A percentile compares a stretch with the other conserved stretches of the same genome.
Conservation (phyloP, 2,329 filamentous ascomycete species). For the Exophiala viscosa region DNA sequence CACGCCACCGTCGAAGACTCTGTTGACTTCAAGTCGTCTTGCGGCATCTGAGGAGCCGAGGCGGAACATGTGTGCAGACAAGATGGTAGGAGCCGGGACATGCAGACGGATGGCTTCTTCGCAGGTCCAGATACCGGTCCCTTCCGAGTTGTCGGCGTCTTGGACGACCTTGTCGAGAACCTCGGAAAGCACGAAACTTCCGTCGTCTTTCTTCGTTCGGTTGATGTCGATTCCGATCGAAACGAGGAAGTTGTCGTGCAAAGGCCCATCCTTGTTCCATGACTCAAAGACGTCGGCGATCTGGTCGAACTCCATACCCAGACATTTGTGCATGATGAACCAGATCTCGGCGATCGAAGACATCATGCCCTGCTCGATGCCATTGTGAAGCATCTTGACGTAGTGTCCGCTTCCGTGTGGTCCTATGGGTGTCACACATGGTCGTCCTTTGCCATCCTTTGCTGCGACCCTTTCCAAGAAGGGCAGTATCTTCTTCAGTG, state of each 20-base stretch:
- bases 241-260: slow-evolving; percentile 56
- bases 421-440: slow-evolving; percentile 60
- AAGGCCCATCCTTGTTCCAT: slow-evolving; percentile 55
- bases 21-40: slow-evolving; percentile 48
- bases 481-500: slow-evolving; percentile 58
- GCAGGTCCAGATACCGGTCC: slow-evolving; percentile 64
- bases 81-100: slow-evolving; percentile 62
- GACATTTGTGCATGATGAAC: slow-evolving; percentile 57
- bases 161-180: slow-evolving; percentile 70
- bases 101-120: slow-evolving; percentile 60
- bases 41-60: slow-evolving; percentile 60
- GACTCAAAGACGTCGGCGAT: slow-evolving; percentile 57
- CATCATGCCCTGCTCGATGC: slow-evolving; percentile 71
- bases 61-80: slow-evolving; percentile 59
- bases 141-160: slow-evolving; percentile 63
- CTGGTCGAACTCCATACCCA: slow-evolving; percentile 58
- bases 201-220: slow-evolving; percentile 38
- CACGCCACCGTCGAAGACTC: slow-evolving; percentile 28
- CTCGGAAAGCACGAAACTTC: slow-evolving; percentile 54
- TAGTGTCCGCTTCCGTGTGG: slow-evolving; percentile 65
- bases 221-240: slow-evolving; percentile 62
- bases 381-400: slow-evolving; percentile 74
- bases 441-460: slow-evolving; percentile 55
- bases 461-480: slow-evolving; percentile 60
- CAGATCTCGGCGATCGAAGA: slow-evolving; percentile 62